Percentiles rank a stretch among this genome's conserved stretches.
Evolutionary conservation across 192 early-diverging fungal species (phyloP).

Genomic region (Coemansia sp.): DNA sequence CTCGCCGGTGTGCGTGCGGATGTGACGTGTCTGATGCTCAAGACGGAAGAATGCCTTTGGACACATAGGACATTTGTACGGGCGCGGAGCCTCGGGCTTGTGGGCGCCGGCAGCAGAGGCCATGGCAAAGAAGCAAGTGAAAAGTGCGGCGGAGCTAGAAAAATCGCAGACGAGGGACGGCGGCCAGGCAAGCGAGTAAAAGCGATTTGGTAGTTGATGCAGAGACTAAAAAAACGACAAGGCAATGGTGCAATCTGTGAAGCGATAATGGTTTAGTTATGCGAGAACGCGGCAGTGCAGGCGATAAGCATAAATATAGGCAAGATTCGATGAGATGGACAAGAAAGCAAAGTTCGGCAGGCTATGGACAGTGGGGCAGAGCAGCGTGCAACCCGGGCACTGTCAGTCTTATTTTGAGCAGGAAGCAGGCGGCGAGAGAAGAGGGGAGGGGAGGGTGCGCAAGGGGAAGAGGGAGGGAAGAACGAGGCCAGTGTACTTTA

Average conservation of each 20-base stretch:
- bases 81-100: conserved; percentile 58
- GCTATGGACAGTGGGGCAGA: conserved; percentile 7
- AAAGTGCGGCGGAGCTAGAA: neutral
- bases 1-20: conserved; percentile 84
- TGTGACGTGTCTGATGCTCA: conserved; percentile 79
- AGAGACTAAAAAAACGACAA: conserved; percentile 1
- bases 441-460: conserved; percentile 20
- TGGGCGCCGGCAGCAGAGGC: conserved; percentile 23
- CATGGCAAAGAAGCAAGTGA: conserved; percentile 15
- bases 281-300: neutral
- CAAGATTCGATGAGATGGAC: neutral
- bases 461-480: conserved; percentile 15
- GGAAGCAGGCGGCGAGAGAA: conserved; percentile 2
- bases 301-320: neutral
- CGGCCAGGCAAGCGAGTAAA: conserved; percentile 1
- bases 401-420: conserved; percentile 13
- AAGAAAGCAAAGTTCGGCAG: neutral
- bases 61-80: conserved; percentile 74
- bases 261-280: neutral
- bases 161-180: neutral
- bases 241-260: neutral
- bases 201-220: neutral
- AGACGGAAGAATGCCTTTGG: conserved; percentile 71
- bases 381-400: conserved; percentile 3
- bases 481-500: conserved; percentile 28